A percentile compares a stretch with the other conserved stretches of the same genome.
Conservation (phyloP, 2,329 filamentous ascomycete genomes). For the Diaporthe helianthi region DNA sequence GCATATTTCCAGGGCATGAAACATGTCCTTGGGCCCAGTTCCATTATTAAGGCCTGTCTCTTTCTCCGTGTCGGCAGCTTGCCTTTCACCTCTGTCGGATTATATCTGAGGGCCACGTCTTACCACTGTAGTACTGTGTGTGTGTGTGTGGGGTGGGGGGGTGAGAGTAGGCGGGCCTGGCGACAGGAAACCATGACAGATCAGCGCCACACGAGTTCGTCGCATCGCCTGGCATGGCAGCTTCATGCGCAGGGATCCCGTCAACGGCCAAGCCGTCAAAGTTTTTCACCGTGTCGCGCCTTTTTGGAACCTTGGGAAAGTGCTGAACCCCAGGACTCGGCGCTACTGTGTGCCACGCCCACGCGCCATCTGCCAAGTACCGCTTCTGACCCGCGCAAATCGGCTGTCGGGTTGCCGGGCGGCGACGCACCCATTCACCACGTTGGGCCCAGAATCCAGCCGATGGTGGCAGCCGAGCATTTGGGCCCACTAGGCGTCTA, state of each 20-base stretch:
- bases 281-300: constrained; percentile 7
- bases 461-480: not conserved
- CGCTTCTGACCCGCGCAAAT: not conserved
- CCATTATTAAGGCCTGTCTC: not conserved
- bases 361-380: not conserved
- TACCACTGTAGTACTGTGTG: too few relatives aligned
- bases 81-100: not conserved
- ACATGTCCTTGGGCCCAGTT: not conserved
- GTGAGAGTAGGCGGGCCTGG: not conserved
- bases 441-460: not conserved
- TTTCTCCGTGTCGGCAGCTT: not conserved
- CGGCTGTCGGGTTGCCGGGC: constrained; percentile 9
- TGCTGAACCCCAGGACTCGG: not conserved
- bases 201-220: not conserved
- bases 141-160: too few relatives aligned
- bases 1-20: constrained; percentile 9
- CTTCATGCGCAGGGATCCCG: constrained; percentile 21
- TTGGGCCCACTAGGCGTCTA: not conserved
- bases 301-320: constrained; percentile 8
- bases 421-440: not conserved
- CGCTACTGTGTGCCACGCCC: not conserved
- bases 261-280: constrained; percentile 14
- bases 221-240: not conserved
- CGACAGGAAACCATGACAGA: not conserved
- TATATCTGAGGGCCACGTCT: not conserved